These are phyloP conservation scores for Botrytis galanthina DNA, from an alignment of 2,329 filamentous ascomycete genomes.

Conservation along the genomic window DNA sequence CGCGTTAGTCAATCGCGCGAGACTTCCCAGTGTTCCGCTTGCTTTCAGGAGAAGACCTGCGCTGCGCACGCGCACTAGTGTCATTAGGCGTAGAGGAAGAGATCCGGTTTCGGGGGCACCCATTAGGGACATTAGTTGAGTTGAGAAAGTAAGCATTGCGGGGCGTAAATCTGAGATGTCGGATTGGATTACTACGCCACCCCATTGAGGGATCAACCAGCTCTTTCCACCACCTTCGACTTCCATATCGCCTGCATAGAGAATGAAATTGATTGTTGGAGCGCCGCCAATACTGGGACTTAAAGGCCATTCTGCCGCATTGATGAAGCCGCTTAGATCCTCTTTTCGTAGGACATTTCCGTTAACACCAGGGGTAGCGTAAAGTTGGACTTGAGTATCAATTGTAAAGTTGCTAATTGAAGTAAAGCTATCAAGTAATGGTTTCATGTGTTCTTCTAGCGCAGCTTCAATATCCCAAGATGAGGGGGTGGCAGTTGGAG, in stretches of 20 bases:
- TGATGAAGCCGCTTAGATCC: constrained; percentile 91
- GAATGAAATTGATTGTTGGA: constrained; percentile 92
- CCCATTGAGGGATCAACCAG: constrained; percentile 97
- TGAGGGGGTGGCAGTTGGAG: constrained; percentile 71
- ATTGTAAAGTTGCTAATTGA: constrained; percentile 93
- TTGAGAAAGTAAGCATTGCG: constrained; percentile 84
- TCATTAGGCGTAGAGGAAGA: constrained; percentile 79
- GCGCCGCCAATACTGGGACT: constrained; percentile 90
- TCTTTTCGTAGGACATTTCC: constrained; percentile 70
- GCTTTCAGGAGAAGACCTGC: constrained; percentile 84
- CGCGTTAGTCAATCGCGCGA: constrained; percentile 80
- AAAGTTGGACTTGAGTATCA: constrained; percentile 93
- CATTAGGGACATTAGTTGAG: constrained; percentile 83
- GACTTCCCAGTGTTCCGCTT: constrained; percentile 88
- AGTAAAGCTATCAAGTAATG: constrained; percentile 74
- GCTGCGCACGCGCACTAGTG: constrained; percentile 79
- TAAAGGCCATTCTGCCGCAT: constrained; percentile 95
- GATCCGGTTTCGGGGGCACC: constrained; percentile 82
- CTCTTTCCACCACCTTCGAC: constrained; percentile 53
- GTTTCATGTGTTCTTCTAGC: constrained; percentile 75
- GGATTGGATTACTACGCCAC: constrained; percentile 61
- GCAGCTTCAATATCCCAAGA: constrained; percentile 89
- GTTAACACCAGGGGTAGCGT: constrained; percentile 68
- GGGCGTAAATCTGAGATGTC: constrained; percentile 68
- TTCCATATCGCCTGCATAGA: constrained; percentile 71